Evolutionary conservation across 2,329 filamentous ascomycete species (phyloP), one percentile per base, ranked within the genome.

Genomic region (Monilinia laxa): DNA sequence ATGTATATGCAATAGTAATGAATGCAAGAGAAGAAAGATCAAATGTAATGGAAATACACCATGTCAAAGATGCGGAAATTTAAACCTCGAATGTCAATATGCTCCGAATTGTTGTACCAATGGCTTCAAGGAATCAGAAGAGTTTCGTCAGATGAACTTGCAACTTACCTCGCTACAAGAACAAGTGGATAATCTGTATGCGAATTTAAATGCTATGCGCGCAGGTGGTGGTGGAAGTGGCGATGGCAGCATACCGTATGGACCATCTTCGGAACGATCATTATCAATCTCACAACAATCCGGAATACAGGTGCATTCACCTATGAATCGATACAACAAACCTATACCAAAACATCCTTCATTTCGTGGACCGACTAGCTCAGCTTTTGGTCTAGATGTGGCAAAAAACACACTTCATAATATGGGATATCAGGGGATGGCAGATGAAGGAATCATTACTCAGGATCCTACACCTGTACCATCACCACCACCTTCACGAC

Each of bases 71-170:
- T 91, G 89, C 73, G 85, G 87, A 72, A 88, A 89, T 71, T 86
- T 90, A 76, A 87, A 86, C 71, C 81, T 90, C 23, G 78, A 83
- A 69, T 90, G 88, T 73, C 79, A 88, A 55, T 90, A 90, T 78
- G 82, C 87, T 7, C 84, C 86, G 18, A 88, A 88, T 73, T 88
- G 87, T 76, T 88, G 86, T 75, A 80, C 85, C 69, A 93, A 87
- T 80, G 92, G 86, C 77, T 93, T 97, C 83, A 95, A 94, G 78
- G 93, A 97, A 74, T 93, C 92, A 57, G 91, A 96, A 12, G 93
- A 97, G 77, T 97, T 93, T 81, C 91, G 88, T 75, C 85, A 88
- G 49, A 92, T 97, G 87, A 86, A 87, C 65, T 82, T 84, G 45
- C 90, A 95, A 71, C 86, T 97, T 68, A 80, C 81, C 14, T 84